A percentile compares a stretch with the other conserved stretches of the same genome.
Conservation (phyloP, 768 basidiomycete species). For the Boletus reticulatus region DNA sequence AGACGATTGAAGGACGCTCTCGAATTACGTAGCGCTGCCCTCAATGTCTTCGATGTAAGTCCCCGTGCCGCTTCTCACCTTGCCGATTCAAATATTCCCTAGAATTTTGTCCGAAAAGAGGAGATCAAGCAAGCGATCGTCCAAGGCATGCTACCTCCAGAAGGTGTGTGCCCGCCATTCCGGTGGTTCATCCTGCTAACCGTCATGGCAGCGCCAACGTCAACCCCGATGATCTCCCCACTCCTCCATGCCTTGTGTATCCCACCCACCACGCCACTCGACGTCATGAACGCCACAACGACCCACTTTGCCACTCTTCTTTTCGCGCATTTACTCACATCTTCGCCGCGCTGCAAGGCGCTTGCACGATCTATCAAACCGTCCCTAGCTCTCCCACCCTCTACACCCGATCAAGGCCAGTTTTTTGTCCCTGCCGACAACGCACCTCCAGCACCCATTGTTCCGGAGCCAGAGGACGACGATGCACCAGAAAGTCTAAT, state of each 20-base stretch:
- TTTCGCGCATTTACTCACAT: constrained; percentile 76
- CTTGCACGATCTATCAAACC: constrained; percentile 66
- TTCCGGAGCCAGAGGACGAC: constrained; percentile 48
- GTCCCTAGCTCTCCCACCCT: constrained; percentile 32
- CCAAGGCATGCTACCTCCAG: constrained; percentile 66
- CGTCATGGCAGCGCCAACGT: constrained; percentile 23
- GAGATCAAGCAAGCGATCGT: constrained; percentile 68
- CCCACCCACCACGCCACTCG: constrained; percentile 59
- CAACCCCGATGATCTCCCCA: constrained; percentile 55
- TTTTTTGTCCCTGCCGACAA: constrained; percentile 83
- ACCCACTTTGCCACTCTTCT: constrained; percentile 75
- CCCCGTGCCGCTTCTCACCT: neutral
- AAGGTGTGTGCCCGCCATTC: constrained; percentile 34
- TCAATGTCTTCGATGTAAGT: constrained; percentile 79
- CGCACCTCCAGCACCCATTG: constrained; percentile 34
- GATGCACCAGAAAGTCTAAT: constrained; percentile 71
- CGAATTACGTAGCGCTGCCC: constrained; percentile 74
- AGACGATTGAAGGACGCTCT: constrained; percentile 63
- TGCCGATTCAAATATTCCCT: constrained; percentile 1
- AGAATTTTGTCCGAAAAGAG: constrained; percentile 79
- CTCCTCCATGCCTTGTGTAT: constrained; percentile 67
- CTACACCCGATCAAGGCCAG: constrained; percentile 34
- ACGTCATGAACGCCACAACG: constrained; percentile 54
- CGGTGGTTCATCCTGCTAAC: neutral
- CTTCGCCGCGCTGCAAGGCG: constrained; percentile 60